Evolutionary conservation across 23 red algal species (phyloP), one percentile per base, ranked within the genome.

Genomic region (Agarophyton chilense): DNA sequence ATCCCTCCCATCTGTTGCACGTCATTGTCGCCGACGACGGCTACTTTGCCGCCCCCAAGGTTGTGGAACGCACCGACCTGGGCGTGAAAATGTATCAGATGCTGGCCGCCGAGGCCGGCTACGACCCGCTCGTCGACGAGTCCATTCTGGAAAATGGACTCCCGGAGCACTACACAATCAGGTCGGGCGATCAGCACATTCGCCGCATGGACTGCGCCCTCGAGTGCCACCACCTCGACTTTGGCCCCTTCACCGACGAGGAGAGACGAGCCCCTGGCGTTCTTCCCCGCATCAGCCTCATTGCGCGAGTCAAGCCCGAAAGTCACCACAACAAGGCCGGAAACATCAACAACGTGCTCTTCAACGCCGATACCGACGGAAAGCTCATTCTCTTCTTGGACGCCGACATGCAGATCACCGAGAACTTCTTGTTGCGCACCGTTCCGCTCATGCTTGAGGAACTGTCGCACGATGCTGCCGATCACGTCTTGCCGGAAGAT

Each of bases 261-360:
- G 82, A 87, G 26, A 92, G 52, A 78, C 64, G 76, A 4, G 91
- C 91, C 2, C 91, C 91, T 0, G 71, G 80, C 22, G 91, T 71
- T n/a, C 82, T 94, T 42, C 91, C 91, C 13, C 91, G 91, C 19
- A 64, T 94, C 24, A 79, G 70, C 44, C 78, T 87, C 33, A 85
- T 86, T 47, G 82, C 91, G 19, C 64, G 91, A 0, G 91, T 94
- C 58, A 94, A 94, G 49, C 91, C 91, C 10, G 91, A 75, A 31
- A 72, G 87, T 29, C 81, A 85, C 60, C 91, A 94, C 62, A 94
- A 94, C 72, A 94, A 94, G 74, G 91, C 91, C 29, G 91, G 91
- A 14, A 94, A 94, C 57, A 94, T 94, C 46, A 94, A 94, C 91
- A 94, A 94, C 47, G 91, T 94, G 17, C 78, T 94, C 3, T 94